These are phyloP conservation scores for Onygena corvina DNA, from an alignment of 2,329 filamentous ascomycete genomes.

Conservation along the genomic window DNA sequence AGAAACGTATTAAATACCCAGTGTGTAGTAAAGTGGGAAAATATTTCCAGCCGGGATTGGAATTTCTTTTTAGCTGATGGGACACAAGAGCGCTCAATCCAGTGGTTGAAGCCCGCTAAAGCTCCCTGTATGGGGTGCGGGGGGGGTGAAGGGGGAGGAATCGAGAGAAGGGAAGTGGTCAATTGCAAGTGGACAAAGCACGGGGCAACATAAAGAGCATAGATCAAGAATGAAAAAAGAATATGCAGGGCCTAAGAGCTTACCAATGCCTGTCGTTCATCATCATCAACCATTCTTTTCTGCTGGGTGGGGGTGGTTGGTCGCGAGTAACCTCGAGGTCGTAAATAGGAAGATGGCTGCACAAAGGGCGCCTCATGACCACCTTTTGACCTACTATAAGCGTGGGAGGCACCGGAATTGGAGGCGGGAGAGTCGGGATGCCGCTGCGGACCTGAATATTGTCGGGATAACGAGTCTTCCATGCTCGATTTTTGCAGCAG, in stretches of 20 bases:
- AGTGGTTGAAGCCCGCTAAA: not conserved
- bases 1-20: not conserved
- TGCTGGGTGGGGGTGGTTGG: conserved; percentile 31
- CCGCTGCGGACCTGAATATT: conserved; percentile 13
- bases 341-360: conserved; percentile 39
- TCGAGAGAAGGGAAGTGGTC: too few species aligned
- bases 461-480: conserved; percentile 20
- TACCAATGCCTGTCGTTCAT: conserved; percentile 40
- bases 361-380: conserved; percentile 38
- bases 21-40: not conserved
- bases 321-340: conserved; percentile 28
- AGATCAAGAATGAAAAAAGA: conserved; percentile 9
- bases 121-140: not conserved
- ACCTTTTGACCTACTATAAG: conserved; percentile 12
- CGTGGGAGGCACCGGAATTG: conserved; percentile 12
- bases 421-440: conserved; percentile 10
- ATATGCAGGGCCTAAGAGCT: conserved; percentile 18
- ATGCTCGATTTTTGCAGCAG: conserved; percentile 17
- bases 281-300: conserved; percentile 38
- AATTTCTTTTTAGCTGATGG: not conserved
- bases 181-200: too few species aligned
- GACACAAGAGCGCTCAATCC: not conserved
- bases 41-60: not conserved
- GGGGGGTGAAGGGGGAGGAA: not conserved
- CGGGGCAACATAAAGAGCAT: conserved; percentile 2